These are phyloP conservation scores for Claviceps fusiformis DNA, from an alignment of 2,329 filamentous ascomycete species.

Conservation along the genomic window DNA sequence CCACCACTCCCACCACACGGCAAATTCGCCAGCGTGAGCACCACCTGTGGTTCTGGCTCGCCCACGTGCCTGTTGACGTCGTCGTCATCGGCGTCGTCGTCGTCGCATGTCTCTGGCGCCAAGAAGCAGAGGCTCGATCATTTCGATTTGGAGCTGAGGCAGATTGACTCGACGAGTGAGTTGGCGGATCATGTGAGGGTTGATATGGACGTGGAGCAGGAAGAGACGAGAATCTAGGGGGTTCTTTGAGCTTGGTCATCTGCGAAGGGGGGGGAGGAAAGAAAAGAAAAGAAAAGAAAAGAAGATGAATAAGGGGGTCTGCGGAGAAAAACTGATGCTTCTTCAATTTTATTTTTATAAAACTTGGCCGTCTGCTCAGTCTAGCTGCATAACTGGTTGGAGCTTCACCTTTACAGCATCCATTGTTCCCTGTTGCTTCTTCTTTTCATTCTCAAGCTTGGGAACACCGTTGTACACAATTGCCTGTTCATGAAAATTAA, in stretches of 20 bases:
- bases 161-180: constrained; percentile 13
- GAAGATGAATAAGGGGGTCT: too few relatives aligned
- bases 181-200: constrained; percentile 2
- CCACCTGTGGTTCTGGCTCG: constrained; percentile 6
- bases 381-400: too few relatives aligned
- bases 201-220: constrained; percentile 18
- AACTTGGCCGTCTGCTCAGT: too few relatives aligned
- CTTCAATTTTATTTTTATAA: too few relatives aligned
- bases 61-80: neutral
- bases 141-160: constrained; percentile 20
- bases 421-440: neutral
- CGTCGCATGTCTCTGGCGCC: neutral
- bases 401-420: neutral
- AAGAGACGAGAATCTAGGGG: constrained; percentile 18
- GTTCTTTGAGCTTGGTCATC: constrained; percentile 5
- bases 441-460: neutral
- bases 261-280: neutral
- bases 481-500: neutral
- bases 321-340: neutral
- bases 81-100: neutral
- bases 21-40: constrained; percentile 1
- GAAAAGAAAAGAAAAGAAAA: neutral
- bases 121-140: constrained; percentile 10
- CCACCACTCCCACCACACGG: constrained; percentile 4
- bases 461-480: neutral